Evolutionary conservation across 805 yeast genomes (phyloP), one percentile per base, ranked within the genome.

Genomic region (Schwanniomyces pseudopolymorphus): DNA sequence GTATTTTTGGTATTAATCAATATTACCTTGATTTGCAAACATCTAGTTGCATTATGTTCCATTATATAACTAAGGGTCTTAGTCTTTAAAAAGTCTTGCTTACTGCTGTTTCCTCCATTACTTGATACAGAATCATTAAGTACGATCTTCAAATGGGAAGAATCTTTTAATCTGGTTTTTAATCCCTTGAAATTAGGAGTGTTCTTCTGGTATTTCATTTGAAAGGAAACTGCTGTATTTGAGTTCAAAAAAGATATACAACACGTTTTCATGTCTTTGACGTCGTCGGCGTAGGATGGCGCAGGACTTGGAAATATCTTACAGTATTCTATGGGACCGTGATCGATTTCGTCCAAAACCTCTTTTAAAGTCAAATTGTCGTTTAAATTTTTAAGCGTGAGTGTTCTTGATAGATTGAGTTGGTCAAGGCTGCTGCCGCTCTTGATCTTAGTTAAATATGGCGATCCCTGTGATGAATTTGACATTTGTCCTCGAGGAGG

Each of bases 251-350:
- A 72, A 11, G 74, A 64, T 26, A 72, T 61, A 46, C 57, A 62
- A 47, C 75, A 71, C 17, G 59, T 52, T 42, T 70, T 62, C 37
- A 58, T 35, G 19, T 47, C 51, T 20, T 43, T 47, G 11, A 54
- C 51, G 17, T 53, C 58, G 28, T 59, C 56, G 21, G 65, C 42
- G 17, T 70, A 68, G 11, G 61, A 50, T 8, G 67, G 66, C 7
- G 69, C 59, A 11, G 62, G 59, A 33, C 56, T 63, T 14, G 66
- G 56, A 46, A 71, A 60, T 47, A 79, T 58, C 45, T 75, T 72
- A 49, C 81, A 72, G 54, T 78, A 79, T 59, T 85, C 90, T 28
- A 85, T 72, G 0, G 88, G 86, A 3, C 87, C 88, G 57, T 60
- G 72, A 37, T 78, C 78, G 8, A 84, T 70, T 26, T 67, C 61